Percentiles rank a stretch among this genome's conserved stretches.
These are phyloP conservation scores for Phytophthora vignae DNA, from an alignment of 352 stramenopile species.

Conservation along the genomic window DNA sequence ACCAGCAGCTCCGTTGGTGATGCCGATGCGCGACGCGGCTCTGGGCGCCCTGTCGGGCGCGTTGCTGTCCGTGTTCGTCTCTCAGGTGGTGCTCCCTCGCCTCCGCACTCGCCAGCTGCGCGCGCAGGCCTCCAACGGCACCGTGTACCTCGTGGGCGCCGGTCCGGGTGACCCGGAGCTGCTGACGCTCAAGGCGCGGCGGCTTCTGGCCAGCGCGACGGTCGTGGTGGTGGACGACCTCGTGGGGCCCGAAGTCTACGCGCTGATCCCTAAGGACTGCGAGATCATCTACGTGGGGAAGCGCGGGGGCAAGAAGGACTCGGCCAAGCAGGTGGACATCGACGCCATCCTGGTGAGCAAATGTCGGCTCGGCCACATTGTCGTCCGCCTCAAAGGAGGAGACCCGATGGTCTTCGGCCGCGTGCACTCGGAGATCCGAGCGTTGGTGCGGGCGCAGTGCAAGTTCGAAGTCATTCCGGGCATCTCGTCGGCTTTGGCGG, in stretches of 20 bases:
- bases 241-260: slow-evolving; percentile 64
- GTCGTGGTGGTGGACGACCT: slow-evolving; percentile 76
- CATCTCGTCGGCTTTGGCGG: slow-evolving; percentile 72
- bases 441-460: slow-evolving; percentile 53
- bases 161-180: slow-evolving; percentile 64
- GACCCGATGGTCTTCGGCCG: slow-evolving; percentile 81
- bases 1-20: not conserved
- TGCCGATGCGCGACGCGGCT: slow-evolving; percentile 51
- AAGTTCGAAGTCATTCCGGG: slow-evolving; percentile 72
- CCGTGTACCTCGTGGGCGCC: slow-evolving; percentile 72
- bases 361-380: slow-evolving; percentile 56
- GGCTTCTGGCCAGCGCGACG: slow-evolving; percentile 56
- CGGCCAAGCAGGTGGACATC: slow-evolving; percentile 72
- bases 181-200: slow-evolving; percentile 62
- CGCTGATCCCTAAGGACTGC: slow-evolving; percentile 59
- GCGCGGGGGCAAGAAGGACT: slow-evolving; percentile 71
- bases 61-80: slow-evolving; percentile 46
- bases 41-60: slow-evolving; percentile 55
- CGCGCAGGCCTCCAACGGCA: slow-evolving; percentile 33
- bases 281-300: slow-evolving; percentile 78
- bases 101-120: slow-evolving; percentile 39
- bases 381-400: slow-evolving; percentile 75
- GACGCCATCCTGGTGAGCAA: slow-evolving; percentile 67
- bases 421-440: slow-evolving; percentile 76
- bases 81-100: slow-evolving; percentile 42